Conservation (phyloP, 805 yeast genomes). For the Wickerhamomyces chaumierensis region DNA sequence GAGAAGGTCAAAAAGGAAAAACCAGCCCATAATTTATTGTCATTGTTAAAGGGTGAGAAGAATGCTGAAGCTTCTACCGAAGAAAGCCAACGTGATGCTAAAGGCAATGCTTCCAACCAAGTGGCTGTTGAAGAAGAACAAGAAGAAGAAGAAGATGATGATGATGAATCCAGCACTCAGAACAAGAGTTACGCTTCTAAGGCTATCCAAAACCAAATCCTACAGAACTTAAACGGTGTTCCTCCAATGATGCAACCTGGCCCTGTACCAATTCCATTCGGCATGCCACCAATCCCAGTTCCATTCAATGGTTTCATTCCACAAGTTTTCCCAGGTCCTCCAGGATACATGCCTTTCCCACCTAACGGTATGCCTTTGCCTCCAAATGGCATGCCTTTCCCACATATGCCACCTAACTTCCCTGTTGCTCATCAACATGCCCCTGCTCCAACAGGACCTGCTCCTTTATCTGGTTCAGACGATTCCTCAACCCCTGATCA, state of each 20-base stretch:
- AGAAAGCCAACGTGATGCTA: no score
- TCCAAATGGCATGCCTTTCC: constrained; percentile 10
- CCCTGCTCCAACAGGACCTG: background rate
- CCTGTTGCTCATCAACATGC: constrained; percentile 1
- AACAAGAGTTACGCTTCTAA: constrained; percentile 1
- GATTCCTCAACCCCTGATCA: no score
- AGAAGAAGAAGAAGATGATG: constrained; percentile 6
- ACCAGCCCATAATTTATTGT: constrained; percentile 31
- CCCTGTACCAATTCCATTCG: constrained; percentile 6
- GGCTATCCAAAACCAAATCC: constrained; percentile 16
- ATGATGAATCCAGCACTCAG: background rate
- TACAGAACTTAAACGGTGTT: constrained; percentile 18
- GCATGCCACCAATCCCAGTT: constrained; percentile 3
- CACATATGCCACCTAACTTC: constrained; percentile 3
- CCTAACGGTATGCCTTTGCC: constrained; percentile 10
- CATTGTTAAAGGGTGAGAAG: constrained; percentile 29
- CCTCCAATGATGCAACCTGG: constrained; percentile 3
- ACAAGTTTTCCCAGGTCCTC: constrained; percentile 5
- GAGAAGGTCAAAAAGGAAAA: constrained; percentile 19
- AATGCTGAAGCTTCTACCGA: constrained; percentile 2
- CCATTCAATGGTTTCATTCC: constrained; percentile 1
- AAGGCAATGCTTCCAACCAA: no score
- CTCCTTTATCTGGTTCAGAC: no score
- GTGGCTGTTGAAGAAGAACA: constrained; percentile 11
- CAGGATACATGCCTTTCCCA: constrained; percentile 13